Evolutionary conservation across 805 yeast species (phyloP), one percentile per base, ranked within the genome.

Genomic region (Hermanozyma aechmeae): DNA sequence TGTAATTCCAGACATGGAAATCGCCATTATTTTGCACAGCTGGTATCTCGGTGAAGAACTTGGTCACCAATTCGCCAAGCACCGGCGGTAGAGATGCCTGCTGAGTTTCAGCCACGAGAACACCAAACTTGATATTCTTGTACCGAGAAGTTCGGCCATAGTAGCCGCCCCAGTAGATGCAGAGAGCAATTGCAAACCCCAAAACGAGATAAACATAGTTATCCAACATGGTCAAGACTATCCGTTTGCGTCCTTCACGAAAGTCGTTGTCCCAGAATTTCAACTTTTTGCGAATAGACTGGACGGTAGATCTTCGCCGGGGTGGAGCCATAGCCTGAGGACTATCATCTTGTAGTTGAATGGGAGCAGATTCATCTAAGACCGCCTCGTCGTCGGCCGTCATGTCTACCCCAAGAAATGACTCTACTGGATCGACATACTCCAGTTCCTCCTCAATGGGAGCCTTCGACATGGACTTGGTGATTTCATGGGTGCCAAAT

Each of bases 131-230:
- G 16, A 54, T 27, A 26, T 48, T 34, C 27, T 35, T 38, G 30
- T 35, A 53, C 6, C 50, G 34, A 6, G 37, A 20, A 3, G 34
- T 23, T 13, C 59, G 37, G 19, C 43, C 28, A 22, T 40, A 50
- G 37, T 51, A 54, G 2, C 51, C 36, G 8, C 59, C 60, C 59
- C 59, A 54, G 30, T 53, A 56, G n/a, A 55, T 36, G 29, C 50
- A 47, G 6, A 56, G 41, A 1, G 48, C 46, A 4, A 34, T 25
- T 12, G 42, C 29, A 27, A 55, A 53, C 6, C 55, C 54, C 6
- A 45, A 27, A 10, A 45, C 15, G 28, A 51, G 21, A 32, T 15
- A 42, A 21, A 38, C 18, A 25, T 54, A 54, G 40, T 53, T 53
- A n/a, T 32, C 26, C 5, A 40, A 25, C 27, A 50, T 42, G 3